phyloP scores from a whole-genome alignment of 2,329 filamentous ascomycete species.

The Periconia macrospinosa region DNA sequence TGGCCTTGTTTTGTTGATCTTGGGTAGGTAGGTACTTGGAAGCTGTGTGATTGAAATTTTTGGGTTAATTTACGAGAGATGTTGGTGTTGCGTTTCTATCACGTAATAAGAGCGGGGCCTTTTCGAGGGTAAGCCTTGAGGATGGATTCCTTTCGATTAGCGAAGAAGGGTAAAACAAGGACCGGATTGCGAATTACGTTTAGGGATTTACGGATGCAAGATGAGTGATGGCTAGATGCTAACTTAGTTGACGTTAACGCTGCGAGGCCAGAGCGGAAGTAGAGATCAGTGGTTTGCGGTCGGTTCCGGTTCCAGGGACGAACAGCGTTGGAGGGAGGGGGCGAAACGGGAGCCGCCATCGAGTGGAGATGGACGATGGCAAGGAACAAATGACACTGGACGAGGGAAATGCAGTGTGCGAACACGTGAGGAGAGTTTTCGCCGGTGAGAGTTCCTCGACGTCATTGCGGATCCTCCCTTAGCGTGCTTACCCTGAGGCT shows the following conservation, averaged over 20 bases:
- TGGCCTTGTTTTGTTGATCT: too few relatives aligned
- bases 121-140: too few relatives aligned
- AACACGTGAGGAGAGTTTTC: not conserved
- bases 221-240: not conserved
- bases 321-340: not conserved
- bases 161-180: too few relatives aligned
- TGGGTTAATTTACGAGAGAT: too few relatives aligned
- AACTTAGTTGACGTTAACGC: too few relatives aligned
- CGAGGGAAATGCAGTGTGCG: not conserved
- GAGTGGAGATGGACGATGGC: not conserved
- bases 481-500: not conserved
- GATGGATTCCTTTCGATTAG: too few relatives aligned
- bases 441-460: not conserved
- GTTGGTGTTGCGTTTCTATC: too few relatives aligned
- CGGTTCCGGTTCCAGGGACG: too few relatives aligned
- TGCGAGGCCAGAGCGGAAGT: not conserved
- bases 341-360: not conserved
- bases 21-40: too few relatives aligned
- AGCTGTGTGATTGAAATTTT: too few relatives aligned
- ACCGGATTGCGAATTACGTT: not conserved
- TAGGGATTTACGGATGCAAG: not conserved
- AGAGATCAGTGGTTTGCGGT: too few relatives aligned
- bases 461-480: not conserved
- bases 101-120: too few relatives aligned
- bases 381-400: not conserved